Evolutionary conservation across 768 basidiomycete genomes (phyloP), one percentile per base, ranked within the genome.

Genomic region (Lentinus tigrinus): DNA sequence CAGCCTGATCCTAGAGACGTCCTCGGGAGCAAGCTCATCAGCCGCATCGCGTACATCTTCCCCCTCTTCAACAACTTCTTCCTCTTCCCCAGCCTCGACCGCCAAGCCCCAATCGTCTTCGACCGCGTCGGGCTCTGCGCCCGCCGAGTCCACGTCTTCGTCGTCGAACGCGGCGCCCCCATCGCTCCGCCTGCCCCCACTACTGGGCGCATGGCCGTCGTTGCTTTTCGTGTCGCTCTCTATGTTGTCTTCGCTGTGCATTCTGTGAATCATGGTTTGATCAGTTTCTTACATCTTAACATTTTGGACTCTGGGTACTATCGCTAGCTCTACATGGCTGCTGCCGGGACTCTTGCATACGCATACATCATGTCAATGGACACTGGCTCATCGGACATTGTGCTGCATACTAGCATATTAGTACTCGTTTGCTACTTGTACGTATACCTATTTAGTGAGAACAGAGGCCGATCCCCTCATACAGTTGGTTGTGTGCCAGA

Each of bases 231-330:
- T 50, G 6, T 44, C 54, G 48, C 53, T 60, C 42, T 55, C 58
- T 21, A 38, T 55, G 53, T n/a, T 60, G 14, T 36, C 42, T 9
- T 54, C 53, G 47, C 47, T 60, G 13, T 60, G 34, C 54, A 52
- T 60, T 26, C 58, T 60, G 43, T 59, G 58, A 59, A 54, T 47
- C 43, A 28, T 34, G 36, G 11, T 50, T 14, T 26, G 27, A 21
- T 19, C 26, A 10, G 13, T 19, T 48, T 42, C 26, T n/a, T 34
- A 24, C 31, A 39, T 28, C 14, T 21, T n/a, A n/a, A n/a, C n/a
- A n/a, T 31, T 31, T 31, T 31, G 31, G 31, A 31, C 6, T 31
- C n/a, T n/a, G n/a, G n/a, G n/a, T n/a, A n/a, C n/a, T n/a, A n/a
- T n/a, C n/a, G n/a, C n/a, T n/a, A n/a, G n/a, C n/a, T n/a, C n/a